These are phyloP conservation scores for Brassica incana DNA, from an alignment of 345 rosid genomes.

Conservation along the genomic window DNA sequence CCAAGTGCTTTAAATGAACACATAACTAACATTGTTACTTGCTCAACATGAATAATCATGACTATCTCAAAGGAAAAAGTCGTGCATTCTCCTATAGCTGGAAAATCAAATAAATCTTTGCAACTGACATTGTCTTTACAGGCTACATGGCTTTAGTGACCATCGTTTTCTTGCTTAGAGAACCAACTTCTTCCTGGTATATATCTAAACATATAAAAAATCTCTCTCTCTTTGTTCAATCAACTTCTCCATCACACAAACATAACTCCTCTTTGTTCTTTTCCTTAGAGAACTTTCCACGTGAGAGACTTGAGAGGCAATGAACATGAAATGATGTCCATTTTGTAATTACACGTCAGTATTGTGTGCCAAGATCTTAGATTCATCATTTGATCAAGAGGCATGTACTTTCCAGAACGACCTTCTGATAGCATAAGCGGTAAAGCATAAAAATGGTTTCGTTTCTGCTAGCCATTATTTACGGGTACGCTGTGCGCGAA, in stretches of 20 bases:
- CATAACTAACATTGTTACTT: not conserved
- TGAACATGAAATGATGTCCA: conserved; percentile 65
- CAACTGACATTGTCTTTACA: conserved; percentile 83
- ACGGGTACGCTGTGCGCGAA: too few species aligned
- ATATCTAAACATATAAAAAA: conserved; percentile 12
- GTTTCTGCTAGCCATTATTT: not conserved
- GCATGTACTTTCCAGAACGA: conserved; percentile 85
- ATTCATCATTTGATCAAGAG: conserved; percentile 84
- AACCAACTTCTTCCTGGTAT: conserved; percentile 70
- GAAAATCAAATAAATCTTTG: conserved; percentile 86
- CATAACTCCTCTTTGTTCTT: conserved; percentile 7
- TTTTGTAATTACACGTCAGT: conserved; percentile 91
- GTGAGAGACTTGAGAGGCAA: conserved; percentile 47
- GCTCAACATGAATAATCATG: not conserved
- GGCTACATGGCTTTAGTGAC: conserved; percentile 80
- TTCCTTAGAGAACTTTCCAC: conserved; percentile 56
- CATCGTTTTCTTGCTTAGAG: conserved; percentile 66
- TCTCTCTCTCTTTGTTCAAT: not conserved
- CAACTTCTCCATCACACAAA: not conserved
- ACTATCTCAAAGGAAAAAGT: not conserved
- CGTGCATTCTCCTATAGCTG: conserved; percentile 46
- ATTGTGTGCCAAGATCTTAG: conserved; percentile 91
- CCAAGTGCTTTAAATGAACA: not conserved
- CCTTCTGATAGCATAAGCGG: conserved; percentile 73
- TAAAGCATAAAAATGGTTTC: conserved; percentile 17